Evolutionary conservation across 1,284 basidiomycete genomes (phyloP).

Genomic region (Ceratobasidium sp.): DNA sequence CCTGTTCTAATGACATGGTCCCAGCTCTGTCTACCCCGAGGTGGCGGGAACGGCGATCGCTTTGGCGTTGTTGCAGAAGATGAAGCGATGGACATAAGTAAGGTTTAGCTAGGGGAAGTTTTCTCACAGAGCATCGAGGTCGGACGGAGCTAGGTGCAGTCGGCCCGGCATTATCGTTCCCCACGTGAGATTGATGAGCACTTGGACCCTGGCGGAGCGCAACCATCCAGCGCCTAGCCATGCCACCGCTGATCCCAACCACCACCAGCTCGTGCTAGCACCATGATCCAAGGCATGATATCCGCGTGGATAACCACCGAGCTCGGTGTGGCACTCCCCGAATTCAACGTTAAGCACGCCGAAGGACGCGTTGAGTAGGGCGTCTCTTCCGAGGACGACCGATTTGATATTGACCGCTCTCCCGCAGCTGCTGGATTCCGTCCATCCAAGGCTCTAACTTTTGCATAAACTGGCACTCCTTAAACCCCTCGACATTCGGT

Average conservation of each 20-base stretch:
- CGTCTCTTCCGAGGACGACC: background rate
- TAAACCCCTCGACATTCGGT: conserved; percentile 39
- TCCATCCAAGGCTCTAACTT: conserved; percentile 38
- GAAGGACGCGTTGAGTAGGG: conserved; percentile 42
- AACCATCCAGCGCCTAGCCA: conserved; percentile 17
- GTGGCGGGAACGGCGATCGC: conserved; percentile 16
- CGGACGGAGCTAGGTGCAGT: conserved; percentile 29
- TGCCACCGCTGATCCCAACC: conserved; percentile 19
- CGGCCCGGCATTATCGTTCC: conserved; percentile 18
- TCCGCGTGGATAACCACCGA: conserved; percentile 43
- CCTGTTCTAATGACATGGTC: conserved; percentile 84
- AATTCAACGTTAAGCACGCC: conserved; percentile 30
- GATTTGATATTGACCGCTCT: conserved; percentile 9
- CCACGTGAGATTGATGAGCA: conserved; percentile 33
- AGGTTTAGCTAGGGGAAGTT: background rate
- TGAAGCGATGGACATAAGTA: conserved; percentile 20
- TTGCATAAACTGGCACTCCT: conserved; percentile 42
- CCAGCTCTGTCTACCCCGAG: conserved; percentile 66
- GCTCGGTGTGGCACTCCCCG: conserved; percentile 17
- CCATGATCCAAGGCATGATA: conserved; percentile 45
- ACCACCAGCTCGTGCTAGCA: conserved; percentile 1
- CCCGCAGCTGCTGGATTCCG: conserved; percentile 38
- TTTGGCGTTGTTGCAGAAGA: conserved; percentile 1
- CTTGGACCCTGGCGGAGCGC: conserved; percentile 5
- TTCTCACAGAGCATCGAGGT: conserved; percentile 28